Conservation (phyloP, 2,329 filamentous ascomycete genomes). For the Amauroascus niger region DNA sequence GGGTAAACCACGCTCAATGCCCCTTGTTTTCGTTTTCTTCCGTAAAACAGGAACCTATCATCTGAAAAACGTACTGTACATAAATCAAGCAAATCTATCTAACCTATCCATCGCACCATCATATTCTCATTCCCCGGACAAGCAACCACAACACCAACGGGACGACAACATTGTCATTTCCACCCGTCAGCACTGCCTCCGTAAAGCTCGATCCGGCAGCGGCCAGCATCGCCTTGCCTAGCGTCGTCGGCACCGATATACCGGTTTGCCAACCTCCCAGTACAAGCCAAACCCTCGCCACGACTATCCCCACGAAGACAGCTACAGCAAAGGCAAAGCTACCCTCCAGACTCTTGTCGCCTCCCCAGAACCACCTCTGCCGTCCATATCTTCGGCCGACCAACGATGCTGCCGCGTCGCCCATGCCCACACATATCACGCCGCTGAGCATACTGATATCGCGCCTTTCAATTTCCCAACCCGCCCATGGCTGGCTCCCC, state of each 20-base stretch:
- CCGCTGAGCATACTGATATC: conserved; percentile 88
- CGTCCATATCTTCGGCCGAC: conserved; percentile 79
- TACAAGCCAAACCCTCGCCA: conserved; percentile 63
- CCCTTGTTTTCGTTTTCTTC: no score
- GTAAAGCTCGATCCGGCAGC: conserved; percentile 77
- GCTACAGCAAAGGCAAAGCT: conserved; percentile 68
- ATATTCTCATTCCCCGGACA: conserved; percentile 59
- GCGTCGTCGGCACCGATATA: conserved; percentile 28
- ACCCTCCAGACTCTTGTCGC: conserved; percentile 90
- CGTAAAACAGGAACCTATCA: no score
- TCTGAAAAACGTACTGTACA: background rate
- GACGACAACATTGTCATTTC: conserved; percentile 97
- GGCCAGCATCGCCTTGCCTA: conserved; percentile 57
- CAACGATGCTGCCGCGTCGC: conserved; percentile 84
- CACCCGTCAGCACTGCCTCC: conserved; percentile 88
- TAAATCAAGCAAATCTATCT: no score
- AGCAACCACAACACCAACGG: conserved; percentile 88
- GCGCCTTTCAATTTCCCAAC: conserved; percentile 64
- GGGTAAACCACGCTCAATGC: no score
- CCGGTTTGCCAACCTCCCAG: conserved; percentile 58
- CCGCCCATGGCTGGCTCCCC: conserved; percentile 48
- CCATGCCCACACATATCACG: conserved; percentile 87
- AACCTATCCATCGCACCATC: background rate
- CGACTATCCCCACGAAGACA: conserved; percentile 63
- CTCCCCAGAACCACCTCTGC: conserved; percentile 91